Percentiles rank a stretch among this genome's conserved stretches.
phyloP scores from a whole-genome alignment of 495 filamentous ascomycete species.

The Annulohypoxylon nitens region DNA sequence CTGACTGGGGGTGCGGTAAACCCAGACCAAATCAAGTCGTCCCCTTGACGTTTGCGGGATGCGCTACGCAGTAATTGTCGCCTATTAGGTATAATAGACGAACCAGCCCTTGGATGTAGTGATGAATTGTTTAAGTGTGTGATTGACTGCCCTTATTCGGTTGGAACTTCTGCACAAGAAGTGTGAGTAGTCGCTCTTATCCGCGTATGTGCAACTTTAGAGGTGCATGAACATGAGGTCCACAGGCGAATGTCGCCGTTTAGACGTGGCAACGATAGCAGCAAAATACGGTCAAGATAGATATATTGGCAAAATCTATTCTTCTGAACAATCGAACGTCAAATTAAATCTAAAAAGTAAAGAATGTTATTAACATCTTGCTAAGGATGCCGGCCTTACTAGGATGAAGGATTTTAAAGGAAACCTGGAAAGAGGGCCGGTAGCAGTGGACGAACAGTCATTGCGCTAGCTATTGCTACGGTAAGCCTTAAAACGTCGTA shows the following conservation, averaged over 20 bases:
- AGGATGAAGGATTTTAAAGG: slow-evolving; percentile 44
- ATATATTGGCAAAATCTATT: slow-evolving; percentile 3
- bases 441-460: slow-evolving; percentile 18
- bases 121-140: slow-evolving; percentile 33
- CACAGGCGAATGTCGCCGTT: slow-evolving; percentile 13
- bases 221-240: slow-evolving; percentile 12
- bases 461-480: slow-evolving; percentile 19
- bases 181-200: slow-evolving; percentile 29
- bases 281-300: slow-evolving; percentile 15
- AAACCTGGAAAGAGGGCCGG: slow-evolving; percentile 24
- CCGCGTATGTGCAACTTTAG: slow-evolving; percentile 34
- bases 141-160: slow-evolving; percentile 40
- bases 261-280: slow-evolving; percentile 4
- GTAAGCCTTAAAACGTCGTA: slow-evolving; percentile 43
- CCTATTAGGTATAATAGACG: slow-evolving; percentile 41
- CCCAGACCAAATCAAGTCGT: slow-evolving; percentile 40
- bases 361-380: slow-evolving; percentile 29
- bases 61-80: slow-evolving; percentile 40
- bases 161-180: slow-evolving; percentile 26
- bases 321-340: background rate
- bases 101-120: slow-evolving; percentile 25
- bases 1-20: slow-evolving; percentile 39
- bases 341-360: slow-evolving; percentile 19
- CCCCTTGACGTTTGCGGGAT: slow-evolving; percentile 46
- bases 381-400: slow-evolving; percentile 27